Percentiles rank a stretch among this genome's conserved stretches.
phyloP scores from a whole-genome alignment of 2,329 filamentous ascomycete species.

The Nannizzia gypsea region DNA sequence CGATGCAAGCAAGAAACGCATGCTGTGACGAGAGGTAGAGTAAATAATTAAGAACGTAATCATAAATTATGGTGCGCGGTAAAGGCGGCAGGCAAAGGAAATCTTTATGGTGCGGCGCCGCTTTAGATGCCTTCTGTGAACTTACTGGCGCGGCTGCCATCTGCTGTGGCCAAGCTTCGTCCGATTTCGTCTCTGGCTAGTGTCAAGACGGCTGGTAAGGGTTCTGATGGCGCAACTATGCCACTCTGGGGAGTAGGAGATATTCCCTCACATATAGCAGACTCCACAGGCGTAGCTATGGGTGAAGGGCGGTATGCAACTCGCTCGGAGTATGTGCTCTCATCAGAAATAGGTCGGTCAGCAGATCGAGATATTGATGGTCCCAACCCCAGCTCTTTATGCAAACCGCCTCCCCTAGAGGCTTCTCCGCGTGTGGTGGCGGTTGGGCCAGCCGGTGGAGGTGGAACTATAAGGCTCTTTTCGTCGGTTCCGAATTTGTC shows the following conservation, averaged over 20 bases:
- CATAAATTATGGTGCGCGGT: background rate
- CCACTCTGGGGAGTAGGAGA: slow-evolving; percentile 11
- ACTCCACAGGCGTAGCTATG: slow-evolving; percentile 26
- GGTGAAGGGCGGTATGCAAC: slow-evolving; percentile 34
- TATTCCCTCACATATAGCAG: slow-evolving; percentile 16
- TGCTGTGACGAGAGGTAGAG: background rate
- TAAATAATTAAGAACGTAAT: background rate
- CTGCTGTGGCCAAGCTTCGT: slow-evolving; percentile 31
- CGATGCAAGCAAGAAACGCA: background rate
- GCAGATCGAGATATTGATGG: slow-evolving; percentile 5
- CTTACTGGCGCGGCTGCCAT: slow-evolving; percentile 36
- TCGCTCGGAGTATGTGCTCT: slow-evolving; percentile 18
- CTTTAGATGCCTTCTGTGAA: slow-evolving; percentile 29
- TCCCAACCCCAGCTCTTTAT: slow-evolving; percentile 10
- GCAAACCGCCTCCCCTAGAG: background rate
- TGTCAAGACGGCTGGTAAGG: slow-evolving; percentile 20
- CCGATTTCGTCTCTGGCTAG: slow-evolving; percentile 30
- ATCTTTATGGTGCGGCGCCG: slow-evolving; percentile 6
- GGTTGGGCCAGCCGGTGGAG: slow-evolving; percentile 16
- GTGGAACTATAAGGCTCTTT: slow-evolving; percentile 17
- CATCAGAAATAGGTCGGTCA: slow-evolving; percentile 12
- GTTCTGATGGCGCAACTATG: slow-evolving; percentile 15
- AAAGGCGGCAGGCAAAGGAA: background rate
- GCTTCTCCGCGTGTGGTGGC: background rate
- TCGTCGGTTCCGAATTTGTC: slow-evolving; percentile 24